Evolutionary conservation across 495 filamentous ascomycete genomes (phyloP).

Genomic region (Usnea hakonensis): DNA sequence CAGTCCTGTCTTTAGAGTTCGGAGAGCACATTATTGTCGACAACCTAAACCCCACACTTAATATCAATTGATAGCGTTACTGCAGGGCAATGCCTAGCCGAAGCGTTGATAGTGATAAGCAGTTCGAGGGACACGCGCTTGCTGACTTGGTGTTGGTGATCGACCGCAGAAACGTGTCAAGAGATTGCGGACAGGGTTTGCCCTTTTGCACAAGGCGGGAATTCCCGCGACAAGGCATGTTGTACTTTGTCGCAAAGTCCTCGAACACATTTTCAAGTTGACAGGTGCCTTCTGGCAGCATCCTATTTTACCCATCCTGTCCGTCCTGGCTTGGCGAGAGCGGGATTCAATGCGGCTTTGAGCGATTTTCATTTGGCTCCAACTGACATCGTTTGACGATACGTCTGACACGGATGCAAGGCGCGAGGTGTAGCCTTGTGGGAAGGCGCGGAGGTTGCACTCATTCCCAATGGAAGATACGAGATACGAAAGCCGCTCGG

Average conservation of each 20-base stretch:
- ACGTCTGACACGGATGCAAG: background rate
- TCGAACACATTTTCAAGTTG: background rate
- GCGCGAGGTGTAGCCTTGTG: background rate
- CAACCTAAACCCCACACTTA: conserved; percentile 12
- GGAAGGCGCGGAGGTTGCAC: background rate
- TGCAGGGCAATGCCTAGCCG: background rate
- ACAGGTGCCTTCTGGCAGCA: background rate
- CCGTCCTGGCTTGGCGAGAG: background rate
- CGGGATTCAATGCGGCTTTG: background rate
- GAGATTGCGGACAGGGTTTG: background rate
- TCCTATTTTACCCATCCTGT: background rate
- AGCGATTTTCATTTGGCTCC: background rate
- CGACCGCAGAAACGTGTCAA: background rate
- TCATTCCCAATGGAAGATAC: background rate
- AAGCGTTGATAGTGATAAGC: background rate
- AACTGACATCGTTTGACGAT: background rate
- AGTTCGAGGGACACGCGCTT: background rate
- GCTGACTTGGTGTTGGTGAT: conserved; percentile 1
- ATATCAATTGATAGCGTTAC: background rate
- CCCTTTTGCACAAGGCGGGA: conserved; percentile 2
- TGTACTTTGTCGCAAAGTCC: background rate
- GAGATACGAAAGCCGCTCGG: background rate
- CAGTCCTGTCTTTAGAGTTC: background rate
- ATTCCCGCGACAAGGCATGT: background rate
- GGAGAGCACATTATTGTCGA: background rate